Evolutionary conservation across 1,284 basidiomycete species (phyloP), one percentile per base, ranked within the genome.

Genomic region (Trametes hirsuta): DNA sequence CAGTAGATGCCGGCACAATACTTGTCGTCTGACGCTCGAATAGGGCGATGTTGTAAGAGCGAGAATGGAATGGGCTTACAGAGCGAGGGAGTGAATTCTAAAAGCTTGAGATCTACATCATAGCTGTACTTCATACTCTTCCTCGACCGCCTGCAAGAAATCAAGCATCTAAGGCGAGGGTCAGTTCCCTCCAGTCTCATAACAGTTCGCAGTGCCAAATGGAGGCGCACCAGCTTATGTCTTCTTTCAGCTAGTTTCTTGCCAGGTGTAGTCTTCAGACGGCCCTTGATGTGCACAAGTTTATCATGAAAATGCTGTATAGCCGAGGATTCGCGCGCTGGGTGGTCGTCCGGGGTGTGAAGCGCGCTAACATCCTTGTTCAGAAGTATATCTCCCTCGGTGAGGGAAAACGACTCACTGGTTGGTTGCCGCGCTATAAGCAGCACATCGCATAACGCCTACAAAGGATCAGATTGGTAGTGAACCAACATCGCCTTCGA

Each of bases 251-350:
- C 94, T 69, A 94, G 77, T 61, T 72, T 69, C 67, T 82, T 87
- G 1, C 91, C 94, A 2, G 79, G 79, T 3, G 78, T 81, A 0
- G 94, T 95, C 76, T 95, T 95, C 65, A 97, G 84, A 63, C 85
- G 79, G 47, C 85, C 84, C 47, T 79, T 80, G 53, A 96, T 90
- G 59, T 86, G 84, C 37, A 96, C 72, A 25, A 96, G 79, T 72
- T 97, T 97, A 67, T 95, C 93, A 66, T 94, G 78, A 69, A 97
- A 97, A 69, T 97, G 95, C 35, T 86, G 84, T 25, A 97, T 86
- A 1, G 93, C 87, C 0, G 85, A 87, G 11, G 75, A 72, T 25
- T 75, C 73, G n/a, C 77, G 73, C 6, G 76, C 77, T 37, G 81
- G 74, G 68, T 85, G 81, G 44, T 76, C 79, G 46, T 74, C 50